Base-by-base conservation (phyloP, 78 protist genomes). In the Dictyostelium citrinum region DNA sequence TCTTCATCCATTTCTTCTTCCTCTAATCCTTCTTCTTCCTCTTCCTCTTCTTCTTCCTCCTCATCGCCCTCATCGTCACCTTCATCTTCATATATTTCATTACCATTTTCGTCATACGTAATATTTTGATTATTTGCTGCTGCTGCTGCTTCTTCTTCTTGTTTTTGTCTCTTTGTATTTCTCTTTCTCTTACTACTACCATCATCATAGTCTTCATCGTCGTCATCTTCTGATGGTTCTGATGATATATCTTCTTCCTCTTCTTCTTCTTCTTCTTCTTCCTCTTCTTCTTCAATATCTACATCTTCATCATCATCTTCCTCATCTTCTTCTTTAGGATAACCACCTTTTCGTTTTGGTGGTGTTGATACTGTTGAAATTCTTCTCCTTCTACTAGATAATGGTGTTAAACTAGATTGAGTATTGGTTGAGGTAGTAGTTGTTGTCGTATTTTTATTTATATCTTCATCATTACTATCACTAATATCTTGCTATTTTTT, bases 211-310 rank as follows among this genome's bases (percentile, higher is more conserved):
- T 67, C 5, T 16, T 71, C 83, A 4, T 82, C 90, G 3, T 29
- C 37, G 3, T 45, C 60, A 10, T 83, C 64, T 20, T 55, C 64
- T 0, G 64, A 55, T 55, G n/a, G 64, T 1, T 49, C 60, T 49
- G 60, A 49, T 55, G 64, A 55, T 55, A 20, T 20, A 29, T 82
- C 77, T 17, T 64, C 61, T n/a, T 82, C 90, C 17, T 68, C 82
- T n/a, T 43, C 55, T 10, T 81, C 77, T n/a, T 71, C 81, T 1
- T 71, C 90, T 20, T 83, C 90, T 1, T 71, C 91, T 31, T 71
- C 81, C 22, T 71, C 80, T 12, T 17, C 75, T 1, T 51, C 41
- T 11, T 37, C 90, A 0, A 11, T 37, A 7, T 37, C 24, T 29
- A 35, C 68, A 8, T 22, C 67, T 82, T 68, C 81, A 17, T 29